Evolutionary conservation across 345 rosid species (phyloP), one percentile per base, ranked within the genome.

Genomic region (Boechera divaricarpa): DNA sequence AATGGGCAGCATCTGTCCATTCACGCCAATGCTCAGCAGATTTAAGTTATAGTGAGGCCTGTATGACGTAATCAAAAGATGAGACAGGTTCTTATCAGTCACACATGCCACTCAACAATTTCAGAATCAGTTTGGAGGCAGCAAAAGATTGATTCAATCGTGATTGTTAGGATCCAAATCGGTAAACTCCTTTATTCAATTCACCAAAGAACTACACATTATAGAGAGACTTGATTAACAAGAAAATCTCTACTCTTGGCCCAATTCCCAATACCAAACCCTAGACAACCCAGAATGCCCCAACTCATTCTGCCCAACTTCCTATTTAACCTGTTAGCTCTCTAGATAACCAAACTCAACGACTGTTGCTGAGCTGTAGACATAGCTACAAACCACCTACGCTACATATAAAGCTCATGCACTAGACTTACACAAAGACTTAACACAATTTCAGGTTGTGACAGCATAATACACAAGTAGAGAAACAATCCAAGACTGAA

Each of bases 11-110:
- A 79, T 76, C 80, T 89, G 91, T 41, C 96, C 97, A 58, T 82
- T 85, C 58, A 96, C 88, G 26, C 87, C 75, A 76, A 96, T 89
- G 83, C 96, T 91, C 76, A 84, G 88, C 56, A 96, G 86, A 48
- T 89, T 77, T 83, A 96, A 85, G 87, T 91, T 96, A 83, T 96
- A 96, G 82, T 96, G 99, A 73, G 97, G 89, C 95, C 99, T 96
- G 96, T 76, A 79, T 77, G 6, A 72, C 76, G 16, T 69, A 67
- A 56, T 45, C 69, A 41, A 36, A 70, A 67, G 55, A 67, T 42
- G 9, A 29, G 42, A 59, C 58, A 72, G 13, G 51, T 33, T 66
- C 54, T 61, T 60, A 61, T 57, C 31, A 38, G 53, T 31, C 56
- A 24, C 41, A 53, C 62, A 53, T 44, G 47, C 56, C 54, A 75